phyloP scores from a whole-genome alignment of 768 basidiomycete genomes.

The Mycena capillaripes region DNA sequence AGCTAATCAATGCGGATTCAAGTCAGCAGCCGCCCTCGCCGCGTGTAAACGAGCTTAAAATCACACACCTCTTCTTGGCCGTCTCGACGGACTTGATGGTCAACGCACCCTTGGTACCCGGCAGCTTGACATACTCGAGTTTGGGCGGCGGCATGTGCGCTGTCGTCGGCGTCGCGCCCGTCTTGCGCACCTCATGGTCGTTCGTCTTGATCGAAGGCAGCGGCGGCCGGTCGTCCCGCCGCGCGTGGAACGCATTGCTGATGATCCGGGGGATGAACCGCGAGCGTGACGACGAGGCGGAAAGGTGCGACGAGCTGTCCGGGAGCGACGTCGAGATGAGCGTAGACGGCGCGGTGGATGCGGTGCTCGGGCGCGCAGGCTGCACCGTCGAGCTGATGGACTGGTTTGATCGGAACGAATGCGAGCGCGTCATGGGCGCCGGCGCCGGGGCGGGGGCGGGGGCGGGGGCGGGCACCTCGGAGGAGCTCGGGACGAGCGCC shows the following conservation, averaged over 20 bases:
- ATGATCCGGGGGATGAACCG: slow-evolving; percentile 82
- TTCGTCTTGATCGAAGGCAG: slow-evolving; percentile 55
- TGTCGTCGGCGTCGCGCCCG: slow-evolving; percentile 48
- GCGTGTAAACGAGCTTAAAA: slow-evolving; percentile 40
- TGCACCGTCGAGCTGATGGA: slow-evolving; percentile 48
- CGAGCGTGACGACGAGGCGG: slow-evolving; percentile 58
- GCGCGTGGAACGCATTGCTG: slow-evolving; percentile 70
- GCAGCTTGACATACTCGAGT: slow-evolving; percentile 92
- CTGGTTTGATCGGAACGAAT: slow-evolving; percentile 55
- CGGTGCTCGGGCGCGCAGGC: slow-evolving; percentile 43
- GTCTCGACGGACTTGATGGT: slow-evolving; percentile 92
- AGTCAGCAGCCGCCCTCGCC: neutral
- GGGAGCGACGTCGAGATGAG: slow-evolving; percentile 41
- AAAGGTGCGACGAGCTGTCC: slow-evolving; percentile 44
- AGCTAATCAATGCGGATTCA: slow-evolving; percentile 59
- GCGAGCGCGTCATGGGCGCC: slow-evolving; percentile 54
- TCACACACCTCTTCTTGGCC: slow-evolving; percentile 82
- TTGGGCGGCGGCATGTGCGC: slow-evolving; percentile 82
- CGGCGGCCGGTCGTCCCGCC: slow-evolving; percentile 70
- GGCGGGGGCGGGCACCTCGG: slow-evolving; percentile 41
- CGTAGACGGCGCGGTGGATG: slow-evolving; percentile 41
- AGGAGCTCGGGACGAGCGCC: slow-evolving; percentile 38
- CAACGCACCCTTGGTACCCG: slow-evolving; percentile 89
- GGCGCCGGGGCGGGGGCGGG: slow-evolving; percentile 41
- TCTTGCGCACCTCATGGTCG: slow-evolving; percentile 53